Evolutionary conservation across 768 basidiomycete genomes (phyloP).

Genomic region (Hericium erinaceus): DNA sequence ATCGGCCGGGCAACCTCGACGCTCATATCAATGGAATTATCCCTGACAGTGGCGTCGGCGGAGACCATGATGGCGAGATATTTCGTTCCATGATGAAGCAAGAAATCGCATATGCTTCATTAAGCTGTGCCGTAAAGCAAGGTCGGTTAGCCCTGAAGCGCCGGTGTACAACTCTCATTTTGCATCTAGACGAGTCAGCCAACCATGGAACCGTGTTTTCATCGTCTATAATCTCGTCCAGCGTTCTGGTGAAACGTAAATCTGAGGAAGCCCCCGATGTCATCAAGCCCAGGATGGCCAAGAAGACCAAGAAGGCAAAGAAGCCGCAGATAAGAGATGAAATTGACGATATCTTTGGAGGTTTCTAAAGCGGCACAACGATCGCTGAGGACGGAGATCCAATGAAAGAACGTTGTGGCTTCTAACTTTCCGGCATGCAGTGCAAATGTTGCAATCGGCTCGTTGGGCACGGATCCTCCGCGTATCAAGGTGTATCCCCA

Average conservation of each 20-base stretch:
- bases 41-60: too few relatives aligned
- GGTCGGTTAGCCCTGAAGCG: neutral
- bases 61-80: too few relatives aligned
- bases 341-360: slow-evolving; percentile 14
- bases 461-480: too few relatives aligned
- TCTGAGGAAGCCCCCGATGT: neutral
- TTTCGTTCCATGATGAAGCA: too few relatives aligned
- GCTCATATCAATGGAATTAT: neutral
- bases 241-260: slow-evolving; percentile 2
- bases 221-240: neutral
- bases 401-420: too few relatives aligned
- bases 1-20: neutral
- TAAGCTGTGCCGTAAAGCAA: neutral
- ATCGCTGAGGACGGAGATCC: neutral
- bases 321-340: slow-evolving; percentile 2
- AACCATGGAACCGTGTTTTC: neutral
- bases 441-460: too few relatives aligned
- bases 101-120: neutral
- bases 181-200: too few relatives aligned
- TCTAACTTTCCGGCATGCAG: too few relatives aligned
- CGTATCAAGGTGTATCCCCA: too few relatives aligned
- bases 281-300: neutral
- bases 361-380: neutral
- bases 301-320: slow-evolving; percentile 1
- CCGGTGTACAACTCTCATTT: too few relatives aligned